These are phyloP conservation scores for Stephanodiscus minutulus DNA, from an alignment of 108 stramenopile species.

Conservation along the genomic window DNA sequence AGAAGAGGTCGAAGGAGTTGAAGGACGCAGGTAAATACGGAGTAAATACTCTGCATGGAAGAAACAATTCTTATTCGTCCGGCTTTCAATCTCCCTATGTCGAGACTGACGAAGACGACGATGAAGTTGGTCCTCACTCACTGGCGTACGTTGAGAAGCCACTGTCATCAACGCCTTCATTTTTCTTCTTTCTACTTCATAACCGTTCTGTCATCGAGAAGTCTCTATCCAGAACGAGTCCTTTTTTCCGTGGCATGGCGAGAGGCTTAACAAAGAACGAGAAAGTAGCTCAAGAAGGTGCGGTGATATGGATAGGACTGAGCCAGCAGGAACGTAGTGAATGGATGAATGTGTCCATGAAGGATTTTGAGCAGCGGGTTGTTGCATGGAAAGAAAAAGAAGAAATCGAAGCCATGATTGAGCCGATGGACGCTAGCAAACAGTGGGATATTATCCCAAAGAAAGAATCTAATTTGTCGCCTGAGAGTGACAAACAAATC, in stretches of 20 bases:
- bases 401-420: constrained; percentile 66
- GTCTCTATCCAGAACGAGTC: constrained; percentile 52
- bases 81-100: constrained; percentile 43
- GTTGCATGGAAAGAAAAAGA: constrained; percentile 88
- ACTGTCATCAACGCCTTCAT: constrained; percentile 39
- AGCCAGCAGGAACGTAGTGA: constrained; percentile 49
- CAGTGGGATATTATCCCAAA: constrained; percentile 36
- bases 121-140: constrained; percentile 39
- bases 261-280: constrained; percentile 72
- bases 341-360: constrained; percentile 70
- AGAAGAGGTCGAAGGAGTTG: background rate
- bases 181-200: constrained; percentile 60
- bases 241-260: constrained; percentile 66
- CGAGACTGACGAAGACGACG: constrained; percentile 47
- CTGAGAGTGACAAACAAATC: constrained; percentile 23
- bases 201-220: constrained; percentile 74
- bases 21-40: constrained; percentile 3
- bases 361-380: constrained; percentile 72
- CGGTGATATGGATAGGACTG: constrained; percentile 64
- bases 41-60: constrained; percentile 2
- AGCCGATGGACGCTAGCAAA: constrained; percentile 30
- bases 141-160: constrained; percentile 39
- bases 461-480: constrained; percentile 10
- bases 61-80: constrained; percentile 10
- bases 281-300: constrained; percentile 81